These are phyloP conservation scores for Achlya hypogyna DNA, from an alignment of 352 stramenopile genomes.

Conservation along the genomic window DNA sequence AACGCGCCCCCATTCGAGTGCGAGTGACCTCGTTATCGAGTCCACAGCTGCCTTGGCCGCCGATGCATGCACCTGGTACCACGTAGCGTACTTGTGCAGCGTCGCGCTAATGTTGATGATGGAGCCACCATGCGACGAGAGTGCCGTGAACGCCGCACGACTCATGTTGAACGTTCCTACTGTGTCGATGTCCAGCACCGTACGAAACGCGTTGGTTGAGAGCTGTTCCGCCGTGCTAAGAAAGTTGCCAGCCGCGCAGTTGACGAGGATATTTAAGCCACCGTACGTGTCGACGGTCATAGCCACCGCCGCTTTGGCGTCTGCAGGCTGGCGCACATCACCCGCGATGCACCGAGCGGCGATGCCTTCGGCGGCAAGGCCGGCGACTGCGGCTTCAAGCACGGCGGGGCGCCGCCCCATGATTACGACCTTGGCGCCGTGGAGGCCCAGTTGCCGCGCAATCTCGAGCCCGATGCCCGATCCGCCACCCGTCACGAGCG, in stretches of 20 bases:
- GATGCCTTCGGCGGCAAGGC: conserved; percentile 46
- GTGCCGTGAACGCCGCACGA: conserved; percentile 69
- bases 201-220: conserved; percentile 91
- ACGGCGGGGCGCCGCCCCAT: conserved; percentile 89
- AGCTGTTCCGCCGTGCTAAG: conserved; percentile 78
- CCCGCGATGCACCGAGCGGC: conserved; percentile 46
- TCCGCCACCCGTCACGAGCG: conserved; percentile 89
- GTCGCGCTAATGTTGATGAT: conserved; percentile 96
- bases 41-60: conserved; percentile 93
- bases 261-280: conserved; percentile 89
- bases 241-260: conserved; percentile 93
- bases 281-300: conserved; percentile 74
- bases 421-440: conserved; percentile 88
- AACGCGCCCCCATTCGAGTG: conserved; percentile 94
- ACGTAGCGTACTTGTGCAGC: conserved; percentile 86
- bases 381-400: conserved; percentile 73
- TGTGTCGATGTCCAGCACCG: conserved; percentile 95
- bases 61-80: conserved; percentile 92
- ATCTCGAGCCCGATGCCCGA: conserved; percentile 94
- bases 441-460: conserved; percentile 82
- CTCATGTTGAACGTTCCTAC: conserved; percentile 96
- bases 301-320: conserved; percentile 64
- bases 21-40: conserved; percentile 89
- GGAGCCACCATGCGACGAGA: conserved; percentile 57
- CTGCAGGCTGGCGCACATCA: conserved; percentile 83